phyloP scores from a whole-genome alignment of 1,284 basidiomycete species.

The Heterobasidion irregulare region DNA sequence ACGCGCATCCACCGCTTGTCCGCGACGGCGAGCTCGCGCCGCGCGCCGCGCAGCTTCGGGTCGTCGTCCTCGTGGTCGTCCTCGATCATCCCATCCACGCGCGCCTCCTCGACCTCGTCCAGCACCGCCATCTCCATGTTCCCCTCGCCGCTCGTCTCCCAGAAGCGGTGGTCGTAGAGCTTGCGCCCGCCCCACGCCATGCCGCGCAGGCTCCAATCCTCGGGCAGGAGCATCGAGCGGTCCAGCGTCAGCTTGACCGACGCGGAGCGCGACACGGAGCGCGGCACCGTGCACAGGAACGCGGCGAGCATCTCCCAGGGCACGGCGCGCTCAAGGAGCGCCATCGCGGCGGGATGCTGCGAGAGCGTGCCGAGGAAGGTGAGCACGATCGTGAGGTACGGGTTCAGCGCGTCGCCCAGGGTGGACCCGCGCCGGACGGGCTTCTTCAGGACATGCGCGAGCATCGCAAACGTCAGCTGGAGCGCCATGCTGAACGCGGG shows the following conservation, averaged over 20 bases:
- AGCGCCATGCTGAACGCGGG: constrained; percentile 66
- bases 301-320: constrained; percentile 77
- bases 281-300: constrained; percentile 61
- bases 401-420: constrained; percentile 36
- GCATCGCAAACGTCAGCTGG: constrained; percentile 74
- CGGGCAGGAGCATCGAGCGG: constrained; percentile 60
- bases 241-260: constrained; percentile 23
- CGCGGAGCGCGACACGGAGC: constrained; percentile 33
- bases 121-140: constrained; percentile 78
- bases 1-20: constrained; percentile 64
- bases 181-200: constrained; percentile 91
- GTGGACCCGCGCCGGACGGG: constrained; percentile 24
- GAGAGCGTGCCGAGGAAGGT: constrained; percentile 82
- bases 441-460: constrained; percentile 57
- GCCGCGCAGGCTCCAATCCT: constrained; percentile 94
- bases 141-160: constrained; percentile 57
- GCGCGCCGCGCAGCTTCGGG: constrained; percentile 11
- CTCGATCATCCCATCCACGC: constrained; percentile 75
- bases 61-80: constrained; percentile 57
- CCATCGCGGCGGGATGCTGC: constrained; percentile 53
- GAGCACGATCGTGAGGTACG: constrained; percentile 80
- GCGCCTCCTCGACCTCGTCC: constrained; percentile 37
- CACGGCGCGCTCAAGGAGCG: constrained; percentile 64
- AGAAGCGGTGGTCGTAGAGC: constrained; percentile 88
- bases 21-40: constrained; percentile 11